Conservation (phyloP, 371 early-diverging fungal species). For the Mortierella sp. region DNA sequence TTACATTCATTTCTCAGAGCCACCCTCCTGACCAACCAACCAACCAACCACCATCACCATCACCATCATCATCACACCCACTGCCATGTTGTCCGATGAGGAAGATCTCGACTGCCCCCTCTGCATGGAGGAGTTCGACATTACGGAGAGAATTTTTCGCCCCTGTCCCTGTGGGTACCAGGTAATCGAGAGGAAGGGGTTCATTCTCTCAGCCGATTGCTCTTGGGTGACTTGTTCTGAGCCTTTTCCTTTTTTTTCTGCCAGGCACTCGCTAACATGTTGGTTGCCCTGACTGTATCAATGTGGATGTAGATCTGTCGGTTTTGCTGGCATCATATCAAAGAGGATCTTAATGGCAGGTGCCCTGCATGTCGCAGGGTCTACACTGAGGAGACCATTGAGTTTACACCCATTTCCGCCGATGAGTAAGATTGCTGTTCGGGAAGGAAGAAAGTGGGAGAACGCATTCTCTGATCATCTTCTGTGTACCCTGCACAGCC, state of each 20-base stretch:
- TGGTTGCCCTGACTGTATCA: too few relatives aligned
- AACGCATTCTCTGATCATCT: too few relatives aligned
- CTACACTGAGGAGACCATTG: conserved; percentile 88
- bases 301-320: conserved; percentile 85
- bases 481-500: too few relatives aligned
- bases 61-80: too few relatives aligned
- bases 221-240: too few relatives aligned
- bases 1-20: too few relatives aligned
- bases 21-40: too few relatives aligned
- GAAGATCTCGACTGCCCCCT: conserved; percentile 95
- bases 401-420: conserved; percentile 88
- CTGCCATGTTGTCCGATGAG: conserved; percentile 66
- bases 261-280: too few relatives aligned
- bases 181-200: conserved; percentile 64
- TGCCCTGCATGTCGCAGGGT: conserved; percentile 94
- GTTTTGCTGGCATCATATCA: conserved; percentile 98
- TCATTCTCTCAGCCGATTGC: too few relatives aligned
- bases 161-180: conserved; percentile 98
- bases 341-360: conserved; percentile 88
- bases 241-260: neutral
- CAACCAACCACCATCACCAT: too few relatives aligned
- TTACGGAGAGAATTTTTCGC: conserved; percentile 92
- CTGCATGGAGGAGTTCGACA: conserved; percentile 97
- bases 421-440: conserved; percentile 76
- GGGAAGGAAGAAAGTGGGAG: neutral